phyloP scores from a whole-genome alignment of 2,329 filamentous ascomycete genomes.

The Colletotrichum tofieldiae region DNA sequence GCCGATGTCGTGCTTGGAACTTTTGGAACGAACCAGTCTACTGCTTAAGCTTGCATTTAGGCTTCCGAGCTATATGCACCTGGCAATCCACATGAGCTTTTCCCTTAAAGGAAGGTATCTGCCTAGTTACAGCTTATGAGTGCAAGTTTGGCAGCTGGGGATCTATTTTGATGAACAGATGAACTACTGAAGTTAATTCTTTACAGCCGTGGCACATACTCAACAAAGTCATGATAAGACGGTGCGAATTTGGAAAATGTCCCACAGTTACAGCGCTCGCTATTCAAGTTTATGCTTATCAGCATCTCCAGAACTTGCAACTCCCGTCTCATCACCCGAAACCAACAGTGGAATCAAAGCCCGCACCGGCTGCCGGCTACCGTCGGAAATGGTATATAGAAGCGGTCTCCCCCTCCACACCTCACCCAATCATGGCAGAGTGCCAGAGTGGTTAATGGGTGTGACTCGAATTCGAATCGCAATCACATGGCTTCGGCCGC shows the following conservation, averaged over 20 bases:
- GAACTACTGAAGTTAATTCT: no score
- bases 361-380: neutral
- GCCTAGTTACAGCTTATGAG: neutral
- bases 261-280: no score
- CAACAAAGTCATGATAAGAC: no score
- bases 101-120: slow-evolving; percentile 2
- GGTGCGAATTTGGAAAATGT: neutral
- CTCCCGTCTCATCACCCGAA: neutral
- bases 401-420: rapidly evolving
- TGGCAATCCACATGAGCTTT: neutral
- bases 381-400: neutral
- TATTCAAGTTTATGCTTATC: neutral
- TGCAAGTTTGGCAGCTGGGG: neutral
- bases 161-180: neutral
- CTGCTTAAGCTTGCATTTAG: slow-evolving; percentile 28
- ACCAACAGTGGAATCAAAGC: neutral
- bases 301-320: neutral
- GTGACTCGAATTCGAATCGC: slow-evolving; percentile 37
- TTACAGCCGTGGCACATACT: neutral
- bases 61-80: neutral
- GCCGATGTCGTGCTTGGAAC: neutral
- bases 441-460: slow-evolving; percentile 41
- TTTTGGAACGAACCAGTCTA: neutral
- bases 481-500: slow-evolving; percentile 40
- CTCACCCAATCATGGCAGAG: slow-evolving; percentile 15